A percentile compares a stretch with the other conserved stretches of the same genome.
phyloP scores from a whole-genome alignment of 805 yeast species.

The Saccharomycopsis sp. region DNA sequence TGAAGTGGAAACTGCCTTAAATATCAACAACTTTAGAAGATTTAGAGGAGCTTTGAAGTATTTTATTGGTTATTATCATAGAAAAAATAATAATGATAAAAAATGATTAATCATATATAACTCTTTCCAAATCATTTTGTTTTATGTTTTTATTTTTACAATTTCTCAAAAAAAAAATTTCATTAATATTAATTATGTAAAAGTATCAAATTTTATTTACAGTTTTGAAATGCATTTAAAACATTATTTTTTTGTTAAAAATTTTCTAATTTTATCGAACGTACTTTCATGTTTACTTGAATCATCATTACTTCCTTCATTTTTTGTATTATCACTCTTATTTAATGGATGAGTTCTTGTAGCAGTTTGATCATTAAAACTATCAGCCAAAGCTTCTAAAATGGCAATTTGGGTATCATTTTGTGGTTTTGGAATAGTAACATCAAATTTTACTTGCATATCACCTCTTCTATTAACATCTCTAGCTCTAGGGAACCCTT shows the following conservation, averaged over 20 bases:
- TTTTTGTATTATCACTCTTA: constrained; percentile 20
- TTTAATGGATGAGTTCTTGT: constrained; percentile 50
- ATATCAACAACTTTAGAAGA: constrained; percentile 60
- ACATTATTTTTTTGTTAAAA: constrained; percentile 4
- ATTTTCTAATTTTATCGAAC: constrained; percentile 16
- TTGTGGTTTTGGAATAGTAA: constrained; percentile 62
- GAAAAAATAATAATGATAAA: constrained; percentile 39
- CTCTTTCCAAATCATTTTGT: too few species aligned
- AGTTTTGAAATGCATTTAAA: neutral
- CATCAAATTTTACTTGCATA: constrained; percentile 62
- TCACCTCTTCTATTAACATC: constrained; percentile 61
- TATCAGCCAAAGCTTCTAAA: constrained; percentile 90
- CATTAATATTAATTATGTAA: neutral
- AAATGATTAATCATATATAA: too few species aligned
- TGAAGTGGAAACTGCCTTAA: constrained; percentile 48
- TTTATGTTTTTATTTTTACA: neutral
- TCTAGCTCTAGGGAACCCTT: constrained; percentile 69
- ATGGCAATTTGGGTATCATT: constrained; percentile 81
- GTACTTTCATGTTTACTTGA: constrained; percentile 8
- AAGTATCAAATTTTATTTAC: neutral
- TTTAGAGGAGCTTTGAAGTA: constrained; percentile 63
- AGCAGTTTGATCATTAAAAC: constrained; percentile 72
- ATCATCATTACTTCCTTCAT: neutral
- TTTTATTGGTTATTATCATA: constrained; percentile 72
- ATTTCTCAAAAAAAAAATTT: neutral